Conservation (phyloP, 2,329 filamentous ascomycete genomes). For the Botrytis galanthina region DNA sequence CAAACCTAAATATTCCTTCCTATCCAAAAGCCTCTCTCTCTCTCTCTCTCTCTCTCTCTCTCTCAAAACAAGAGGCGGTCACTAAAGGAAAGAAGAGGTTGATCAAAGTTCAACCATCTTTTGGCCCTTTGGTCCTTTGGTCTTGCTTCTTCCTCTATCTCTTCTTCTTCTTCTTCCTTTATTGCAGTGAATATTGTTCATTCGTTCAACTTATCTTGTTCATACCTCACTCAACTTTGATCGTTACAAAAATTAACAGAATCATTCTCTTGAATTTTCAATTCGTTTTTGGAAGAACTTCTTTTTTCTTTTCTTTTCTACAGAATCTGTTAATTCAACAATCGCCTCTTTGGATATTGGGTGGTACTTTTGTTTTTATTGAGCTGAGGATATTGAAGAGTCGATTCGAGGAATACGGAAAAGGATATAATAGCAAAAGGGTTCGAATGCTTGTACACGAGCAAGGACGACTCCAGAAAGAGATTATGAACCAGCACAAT, state of each 20-base stretch:
- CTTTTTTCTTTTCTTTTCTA: constrained; percentile 17
- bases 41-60: neutral
- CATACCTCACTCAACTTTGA: neutral
- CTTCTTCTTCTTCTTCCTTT: neutral
- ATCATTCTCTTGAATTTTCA: constrained; percentile 21
- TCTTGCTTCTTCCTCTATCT: neutral
- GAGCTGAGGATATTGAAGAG: constrained; percentile 3
- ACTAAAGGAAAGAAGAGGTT: constrained; percentile 12
- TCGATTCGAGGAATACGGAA: neutral
- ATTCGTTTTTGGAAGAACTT: constrained; percentile 17
- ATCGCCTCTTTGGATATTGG: constrained; percentile 18
- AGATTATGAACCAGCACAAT: constrained; percentile 7
- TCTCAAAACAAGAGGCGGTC: neutral
- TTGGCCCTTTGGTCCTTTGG: neutral
- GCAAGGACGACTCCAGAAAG: neutral
- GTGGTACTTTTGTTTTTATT: constrained; percentile 13
- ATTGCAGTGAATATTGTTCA: neutral
- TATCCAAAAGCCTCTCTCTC: neutral
- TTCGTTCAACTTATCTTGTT: neutral
- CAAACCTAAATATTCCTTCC: neutral
- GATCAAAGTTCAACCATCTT: neutral
- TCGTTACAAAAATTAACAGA: constrained; percentile 5
- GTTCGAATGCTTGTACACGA: neutral
- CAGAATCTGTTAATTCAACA: constrained; percentile 11
- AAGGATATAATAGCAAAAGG: constrained; percentile 3